Evolutionary conservation across 2,329 filamentous ascomycete species (phyloP).

Genomic region (Westerdykella aurantiaca): DNA sequence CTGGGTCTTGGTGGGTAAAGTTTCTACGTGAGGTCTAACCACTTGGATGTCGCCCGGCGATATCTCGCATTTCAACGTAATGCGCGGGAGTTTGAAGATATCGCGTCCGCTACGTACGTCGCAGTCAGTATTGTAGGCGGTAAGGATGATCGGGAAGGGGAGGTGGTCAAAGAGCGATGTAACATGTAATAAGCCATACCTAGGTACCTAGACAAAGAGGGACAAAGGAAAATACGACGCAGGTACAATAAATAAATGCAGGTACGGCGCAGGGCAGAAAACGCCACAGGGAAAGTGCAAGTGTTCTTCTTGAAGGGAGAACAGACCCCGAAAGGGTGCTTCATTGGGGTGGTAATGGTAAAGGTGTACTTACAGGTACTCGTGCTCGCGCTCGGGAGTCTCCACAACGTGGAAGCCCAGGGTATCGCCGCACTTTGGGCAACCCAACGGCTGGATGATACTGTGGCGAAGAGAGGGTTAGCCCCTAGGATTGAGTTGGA

Average conservation of each 20-base stretch:
- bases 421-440: constrained; percentile 24
- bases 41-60: constrained; percentile 3
- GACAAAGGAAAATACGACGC: background rate
- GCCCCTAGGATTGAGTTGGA: constrained; percentile 5
- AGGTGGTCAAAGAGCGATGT: background rate
- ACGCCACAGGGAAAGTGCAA: background rate
- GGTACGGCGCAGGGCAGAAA: background rate
- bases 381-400: constrained; percentile 20
- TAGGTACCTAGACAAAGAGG: background rate
- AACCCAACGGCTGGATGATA: constrained; percentile 30
- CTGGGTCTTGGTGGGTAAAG: background rate
- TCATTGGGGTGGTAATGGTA: constrained; percentile 1
- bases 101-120: constrained; percentile 27
- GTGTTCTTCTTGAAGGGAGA: background rate
- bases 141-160: background rate
- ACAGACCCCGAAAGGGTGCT: constrained; percentile 1
- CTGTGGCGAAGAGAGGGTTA: constrained; percentile 13
- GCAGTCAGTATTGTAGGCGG: background rate
- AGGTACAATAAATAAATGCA: background rate
- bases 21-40: constrained; percentile 3
- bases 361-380: constrained; percentile 31
- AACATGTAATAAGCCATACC: background rate
- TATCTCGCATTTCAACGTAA: constrained; percentile 34
- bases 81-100: constrained; percentile 37
- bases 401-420: constrained; percentile 29